Percentiles rank a stretch among this genome's conserved stretches.
Evolutionary conservation across 192 early-diverging fungal species (phyloP).

Genomic region (Coemansia sp.): DNA sequence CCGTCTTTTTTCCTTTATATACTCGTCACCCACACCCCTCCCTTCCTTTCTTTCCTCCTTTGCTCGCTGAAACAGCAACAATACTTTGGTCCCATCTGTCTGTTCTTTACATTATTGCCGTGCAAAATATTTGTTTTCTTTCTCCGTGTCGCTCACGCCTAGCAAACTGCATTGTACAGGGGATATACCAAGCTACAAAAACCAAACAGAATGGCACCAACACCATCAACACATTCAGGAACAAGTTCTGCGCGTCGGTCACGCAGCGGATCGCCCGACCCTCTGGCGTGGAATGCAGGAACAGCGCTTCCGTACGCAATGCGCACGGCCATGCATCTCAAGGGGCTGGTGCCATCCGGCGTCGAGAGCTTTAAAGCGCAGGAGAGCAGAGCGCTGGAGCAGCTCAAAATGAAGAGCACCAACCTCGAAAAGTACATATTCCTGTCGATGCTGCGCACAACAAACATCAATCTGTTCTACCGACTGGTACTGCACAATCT

Average conservation of each 20-base stretch:
- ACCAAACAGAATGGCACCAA: not conserved
- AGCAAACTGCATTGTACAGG: not conserved
- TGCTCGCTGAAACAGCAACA: not conserved
- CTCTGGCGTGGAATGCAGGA: conserved; percentile 29
- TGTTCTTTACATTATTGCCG: not conserved
- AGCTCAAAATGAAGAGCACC: conserved; percentile 66
- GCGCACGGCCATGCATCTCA: conserved; percentile 61
- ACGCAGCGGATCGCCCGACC: conserved; percentile 39
- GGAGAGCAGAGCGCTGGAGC: conserved; percentile 68
- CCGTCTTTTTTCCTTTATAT: not conserved
- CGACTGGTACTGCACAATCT: conserved; percentile 73
- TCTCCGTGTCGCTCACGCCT: not conserved
- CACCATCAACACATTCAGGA: conserved; percentile 18
- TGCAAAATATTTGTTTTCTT: not conserved
- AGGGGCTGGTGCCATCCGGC: conserved; percentile 70
- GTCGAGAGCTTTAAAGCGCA: conserved; percentile 74
- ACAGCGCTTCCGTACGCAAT: conserved; percentile 34
- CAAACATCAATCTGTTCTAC: conserved; percentile 83
- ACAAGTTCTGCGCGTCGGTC: conserved; percentile 31
- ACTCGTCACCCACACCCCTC: not conserved
- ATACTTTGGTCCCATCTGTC: not conserved
- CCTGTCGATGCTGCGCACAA: conserved; percentile 74
- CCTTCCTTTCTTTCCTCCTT: not conserved
- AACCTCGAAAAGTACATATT: conserved; percentile 83
- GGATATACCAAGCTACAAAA: not conserved